Percentiles rank a stretch among this genome's conserved stretches.
Conservation (phyloP, 805 yeast genomes). For the Wickerhamomyces ciferrii region DNA sequence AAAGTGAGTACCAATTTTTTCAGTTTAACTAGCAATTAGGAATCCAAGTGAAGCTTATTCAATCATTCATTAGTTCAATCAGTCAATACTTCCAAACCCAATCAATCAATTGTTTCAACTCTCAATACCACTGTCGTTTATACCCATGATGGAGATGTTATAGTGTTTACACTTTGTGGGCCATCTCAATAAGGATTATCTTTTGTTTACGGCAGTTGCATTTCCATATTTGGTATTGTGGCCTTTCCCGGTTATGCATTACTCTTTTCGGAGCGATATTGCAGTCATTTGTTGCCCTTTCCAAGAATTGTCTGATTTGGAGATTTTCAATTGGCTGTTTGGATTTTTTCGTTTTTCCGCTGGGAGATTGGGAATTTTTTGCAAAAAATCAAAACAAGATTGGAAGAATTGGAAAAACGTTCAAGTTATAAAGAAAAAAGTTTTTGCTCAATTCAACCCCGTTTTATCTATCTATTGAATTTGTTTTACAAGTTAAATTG, state of each 20-base stretch:
- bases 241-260: background rate
- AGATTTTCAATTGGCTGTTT: background rate
- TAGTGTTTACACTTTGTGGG: background rate
- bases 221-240: background rate
- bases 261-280: background rate
- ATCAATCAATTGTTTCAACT: background rate
- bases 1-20: background rate
- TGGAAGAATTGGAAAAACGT: background rate
- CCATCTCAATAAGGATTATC: background rate
- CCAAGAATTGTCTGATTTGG: background rate
- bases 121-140: background rate
- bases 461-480: background rate
- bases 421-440: background rate
- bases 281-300: background rate
- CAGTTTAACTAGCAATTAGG: no score
- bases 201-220: background rate
- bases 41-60: background rate
- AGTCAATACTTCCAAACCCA: background rate
- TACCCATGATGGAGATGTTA: background rate
- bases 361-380: background rate
- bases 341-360: background rate
- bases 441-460: background rate
- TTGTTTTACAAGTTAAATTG: background rate
- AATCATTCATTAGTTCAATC: background rate
- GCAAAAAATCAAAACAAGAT: background rate